Evolutionary conservation across 2,329 filamentous ascomycete species (phyloP).

Genomic region (Claviceps lovelessii): DNA sequence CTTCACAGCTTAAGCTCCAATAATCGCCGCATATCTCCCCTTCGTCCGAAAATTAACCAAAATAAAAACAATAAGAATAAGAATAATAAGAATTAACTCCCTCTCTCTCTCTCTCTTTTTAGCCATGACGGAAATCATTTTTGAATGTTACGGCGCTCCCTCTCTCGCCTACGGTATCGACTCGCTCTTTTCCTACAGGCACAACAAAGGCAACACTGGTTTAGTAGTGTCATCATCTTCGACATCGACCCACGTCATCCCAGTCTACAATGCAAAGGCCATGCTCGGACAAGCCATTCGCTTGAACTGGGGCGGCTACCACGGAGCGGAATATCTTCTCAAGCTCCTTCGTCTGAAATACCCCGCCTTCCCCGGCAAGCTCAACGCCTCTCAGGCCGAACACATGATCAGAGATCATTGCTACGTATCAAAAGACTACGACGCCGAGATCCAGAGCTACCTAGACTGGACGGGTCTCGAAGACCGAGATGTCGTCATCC

Average conservation of each 20-base stretch:
- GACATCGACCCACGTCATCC: constrained; percentile 88
- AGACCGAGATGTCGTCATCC: constrained; percentile 74
- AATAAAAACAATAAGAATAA: too few relatives aligned
- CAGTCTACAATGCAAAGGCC: constrained; percentile 75
- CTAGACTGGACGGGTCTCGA: constrained; percentile 88
- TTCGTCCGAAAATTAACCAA: too few relatives aligned
- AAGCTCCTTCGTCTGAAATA: constrained; percentile 89
- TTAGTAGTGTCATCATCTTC: constrained; percentile 85
- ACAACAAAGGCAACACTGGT: constrained; percentile 79
- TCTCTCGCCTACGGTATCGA: constrained; percentile 90
- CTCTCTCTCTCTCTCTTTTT: neutral
- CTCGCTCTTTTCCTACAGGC: constrained; percentile 85
- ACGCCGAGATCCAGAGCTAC: constrained; percentile 58
- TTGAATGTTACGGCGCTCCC: constrained; percentile 87
- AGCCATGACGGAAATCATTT: constrained; percentile 96
- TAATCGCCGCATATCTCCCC: too few relatives aligned
- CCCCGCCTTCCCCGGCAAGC: constrained; percentile 71
- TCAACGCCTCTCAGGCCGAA: constrained; percentile 77
- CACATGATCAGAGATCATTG: constrained; percentile 78
- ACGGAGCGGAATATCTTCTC: constrained; percentile 78
- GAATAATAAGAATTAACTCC: too few relatives aligned
- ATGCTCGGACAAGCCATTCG: constrained; percentile 73
- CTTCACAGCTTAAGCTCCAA: too few relatives aligned
- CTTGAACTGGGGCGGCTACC: constrained; percentile 87
- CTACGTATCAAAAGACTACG: constrained; percentile 76